Percentiles rank a stretch among this genome's conserved stretches.
These are phyloP conservation scores for Rhododendron kiyosumense DNA, from an alignment of 148 eudicot genomes.

Conservation along the genomic window DNA sequence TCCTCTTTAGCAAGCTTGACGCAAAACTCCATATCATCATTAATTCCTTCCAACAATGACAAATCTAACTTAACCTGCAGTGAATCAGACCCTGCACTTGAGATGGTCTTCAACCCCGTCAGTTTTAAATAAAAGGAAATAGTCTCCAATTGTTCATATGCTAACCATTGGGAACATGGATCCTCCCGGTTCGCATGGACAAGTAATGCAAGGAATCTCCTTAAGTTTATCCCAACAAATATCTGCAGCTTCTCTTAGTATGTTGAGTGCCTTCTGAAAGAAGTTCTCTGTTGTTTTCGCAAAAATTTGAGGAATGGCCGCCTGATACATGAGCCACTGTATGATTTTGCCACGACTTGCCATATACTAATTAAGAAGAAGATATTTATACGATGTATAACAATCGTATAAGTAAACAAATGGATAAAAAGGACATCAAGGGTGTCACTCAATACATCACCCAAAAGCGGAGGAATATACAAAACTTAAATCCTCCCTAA, in stretches of 20 bases:
- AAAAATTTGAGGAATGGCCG: conserved; percentile 41
- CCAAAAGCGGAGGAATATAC: background rate
- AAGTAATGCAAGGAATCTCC: conserved; percentile 47
- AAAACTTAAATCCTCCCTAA: background rate
- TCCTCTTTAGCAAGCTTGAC: conserved; percentile 62
- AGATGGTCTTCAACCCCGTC: background rate
- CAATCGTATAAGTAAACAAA: background rate
- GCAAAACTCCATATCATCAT: conserved; percentile 57
- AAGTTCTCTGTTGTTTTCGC: conserved; percentile 44
- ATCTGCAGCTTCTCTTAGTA: conserved; percentile 34
- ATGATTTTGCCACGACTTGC: background rate
- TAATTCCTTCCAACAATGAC: conserved; percentile 36
- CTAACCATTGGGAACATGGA: conserved; percentile 53
- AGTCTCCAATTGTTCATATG: background rate
- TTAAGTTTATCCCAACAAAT: conserved; percentile 33
- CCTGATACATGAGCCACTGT: conserved; percentile 24
- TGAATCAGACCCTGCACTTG: too few species aligned
- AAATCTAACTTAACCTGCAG: conserved; percentile 55
- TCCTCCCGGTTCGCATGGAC: conserved; percentile 58
- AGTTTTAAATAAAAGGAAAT: background rate
- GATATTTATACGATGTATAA: too few species aligned
- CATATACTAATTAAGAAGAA: background rate
- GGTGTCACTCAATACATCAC: background rate
- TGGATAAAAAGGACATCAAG: background rate
- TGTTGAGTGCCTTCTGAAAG: conserved; percentile 26